Evolutionary conservation across 108 stramenopile species (phyloP), one percentile per base, ranked within the genome.

Genomic region (Cyclostephanos invisitatus): DNA sequence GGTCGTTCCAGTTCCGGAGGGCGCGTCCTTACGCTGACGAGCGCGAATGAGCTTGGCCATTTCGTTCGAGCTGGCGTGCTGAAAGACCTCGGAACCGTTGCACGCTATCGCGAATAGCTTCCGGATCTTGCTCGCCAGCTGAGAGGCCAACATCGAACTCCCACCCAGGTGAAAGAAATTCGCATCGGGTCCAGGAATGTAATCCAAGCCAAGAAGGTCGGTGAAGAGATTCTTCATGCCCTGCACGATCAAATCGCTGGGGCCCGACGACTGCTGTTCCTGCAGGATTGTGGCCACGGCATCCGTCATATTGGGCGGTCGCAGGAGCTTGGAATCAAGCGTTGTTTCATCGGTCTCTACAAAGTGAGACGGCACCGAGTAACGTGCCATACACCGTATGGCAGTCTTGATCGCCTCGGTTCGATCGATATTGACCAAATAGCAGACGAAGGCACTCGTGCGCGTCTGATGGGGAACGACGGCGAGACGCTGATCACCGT

Each of bases 81-180:
- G 83, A 59, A 87, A 87, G 7, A 87, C 64, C 21, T 87, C 86
- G 24, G 86, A 73, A 35, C 86, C 86, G n/a, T 55, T 68, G 56
- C 82, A 83, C 6, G 66, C 28, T 35, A 84, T 61, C 7, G 62
- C 35, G 67, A 72, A 75, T 17, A 60, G 44, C 49, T 83, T 87
- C 21, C 87, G 78, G 35, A 85, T 73, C 40, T 59, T 66, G 55
- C 81, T 82, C 3, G 87, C 87, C 51, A 87, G 46, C 61, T 87
- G 84, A 5, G 83, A 84, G 24, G 82, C 87, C 29, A 87, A 40
- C 73, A 87, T 69, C 10, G 83, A 84, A 2, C 80, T 73, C 42
- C 87, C 87, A 27, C 87, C 87, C 11, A 87, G 20, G 46, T 87
- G 70, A 65, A 87, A 87, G 58, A 87, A 87, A 40, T 62, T 84